These are phyloP conservation scores for Fusarium floridanum DNA, from an alignment of 2,329 filamentous ascomycete species.

Conservation along the genomic window DNA sequence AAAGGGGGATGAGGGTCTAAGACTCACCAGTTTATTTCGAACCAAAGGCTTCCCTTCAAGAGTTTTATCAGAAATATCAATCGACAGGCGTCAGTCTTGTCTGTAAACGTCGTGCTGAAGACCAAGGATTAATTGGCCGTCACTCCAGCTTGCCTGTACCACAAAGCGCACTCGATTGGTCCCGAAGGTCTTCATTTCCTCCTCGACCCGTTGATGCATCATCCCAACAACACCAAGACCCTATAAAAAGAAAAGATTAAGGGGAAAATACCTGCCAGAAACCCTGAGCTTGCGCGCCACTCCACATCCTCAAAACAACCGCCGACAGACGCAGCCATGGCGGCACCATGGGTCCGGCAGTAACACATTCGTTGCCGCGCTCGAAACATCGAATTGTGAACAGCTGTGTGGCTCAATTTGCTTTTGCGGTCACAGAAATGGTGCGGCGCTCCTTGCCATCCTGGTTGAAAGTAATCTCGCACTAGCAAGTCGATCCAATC, in stretches of 20 bases:
- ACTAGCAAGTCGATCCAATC: slow-evolving; percentile 11
- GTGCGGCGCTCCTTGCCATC: slow-evolving; percentile 23
- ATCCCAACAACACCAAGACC: not conserved
- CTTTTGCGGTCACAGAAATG: slow-evolving; percentile 18
- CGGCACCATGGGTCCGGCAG: not conserved
- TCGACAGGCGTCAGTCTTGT: not conserved
- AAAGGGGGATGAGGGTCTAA: not conserved
- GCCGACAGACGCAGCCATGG: not conserved
- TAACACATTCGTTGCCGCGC: not conserved
- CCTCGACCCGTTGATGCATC: not conserved
- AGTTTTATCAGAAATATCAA: not conserved
- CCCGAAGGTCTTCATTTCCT: not conserved
- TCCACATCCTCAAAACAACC: not conserved
- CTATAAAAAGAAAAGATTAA: slow-evolving; percentile 1
- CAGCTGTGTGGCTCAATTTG: slow-evolving; percentile 14
- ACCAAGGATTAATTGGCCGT: not conserved
- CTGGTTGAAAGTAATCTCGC: slow-evolving; percentile 18
- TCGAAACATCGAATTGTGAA: not conserved
- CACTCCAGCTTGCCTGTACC: not conserved
- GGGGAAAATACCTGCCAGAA: not conserved
- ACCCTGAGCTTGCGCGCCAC: not conserved
- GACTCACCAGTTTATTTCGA: not conserved
- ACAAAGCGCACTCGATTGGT: not conserved
- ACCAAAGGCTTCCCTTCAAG: not conserved
- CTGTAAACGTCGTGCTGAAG: not conserved